Evolutionary conservation across 2,329 filamentous ascomycete species (phyloP), one percentile per base, ranked within the genome.

Genomic region (Alternaria novae-zelandiae): DNA sequence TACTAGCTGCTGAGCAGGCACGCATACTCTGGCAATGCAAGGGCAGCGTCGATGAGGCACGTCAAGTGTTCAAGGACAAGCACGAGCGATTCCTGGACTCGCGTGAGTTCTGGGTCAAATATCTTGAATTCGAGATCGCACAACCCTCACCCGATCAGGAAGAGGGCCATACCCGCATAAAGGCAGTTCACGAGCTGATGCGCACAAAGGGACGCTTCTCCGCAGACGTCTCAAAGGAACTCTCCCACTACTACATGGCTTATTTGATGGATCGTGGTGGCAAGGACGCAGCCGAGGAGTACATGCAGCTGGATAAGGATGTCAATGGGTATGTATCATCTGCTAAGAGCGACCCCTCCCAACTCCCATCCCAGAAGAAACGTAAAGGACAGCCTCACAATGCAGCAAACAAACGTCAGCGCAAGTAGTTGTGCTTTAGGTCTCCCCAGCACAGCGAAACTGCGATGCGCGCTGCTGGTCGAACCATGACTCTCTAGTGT

Each of bases 1-100:
- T 92, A 1, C 85, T 98, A 28, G 92, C 96, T 44, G 92, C 92
- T 0, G 93, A 97, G 74, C 97, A 94, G 91, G 95, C 95, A 2
- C 86, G 87, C 25, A 84, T 98, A 59, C 78, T 97, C 46, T 97
- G 93, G 93, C 96, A 94, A 81, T 88, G 91, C 76, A 94, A 95
- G 83, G 92, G 92, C 15, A 90, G 90, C 0, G 84, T 89, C 1
- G 90, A 93, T 10, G 93, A 95, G 73, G 94, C 94, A 43, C 91
- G 96, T 26, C 88, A 91, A 57, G 88, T 97, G 1, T 98, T 95
- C 82, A 83, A 89, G 65, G 91, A 90, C 80, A 95, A 97, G 71
- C 86, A 91, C 59, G 89, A 94, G 76, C 93, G 89, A 85, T 97
- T 96, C 77, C 86, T 90, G 3, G 92, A 96, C 76, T 97, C 94